phyloP scores from a whole-genome alignment of 345 rosid species.

The Moricandia moricandioides region DNA sequence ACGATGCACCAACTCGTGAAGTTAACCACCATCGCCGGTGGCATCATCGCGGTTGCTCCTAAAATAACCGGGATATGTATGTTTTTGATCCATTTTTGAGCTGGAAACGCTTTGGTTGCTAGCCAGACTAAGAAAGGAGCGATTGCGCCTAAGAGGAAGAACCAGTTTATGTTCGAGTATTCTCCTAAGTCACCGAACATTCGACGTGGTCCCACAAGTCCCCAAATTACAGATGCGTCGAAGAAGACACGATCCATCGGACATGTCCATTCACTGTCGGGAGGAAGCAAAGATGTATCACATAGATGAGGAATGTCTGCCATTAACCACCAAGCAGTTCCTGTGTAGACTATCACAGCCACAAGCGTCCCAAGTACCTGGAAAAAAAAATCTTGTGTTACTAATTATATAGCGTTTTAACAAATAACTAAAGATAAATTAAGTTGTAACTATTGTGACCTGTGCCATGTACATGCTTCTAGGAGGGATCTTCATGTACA shows the following conservation, averaged over 20 bases:
- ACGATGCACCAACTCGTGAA: conserved; percentile 69
- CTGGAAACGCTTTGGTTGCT: conserved; percentile 61
- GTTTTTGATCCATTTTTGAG: conserved; percentile 49
- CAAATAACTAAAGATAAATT: neutral
- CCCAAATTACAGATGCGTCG: conserved; percentile 85
- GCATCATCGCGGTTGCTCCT: conserved; percentile 70
- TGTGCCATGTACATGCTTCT: conserved; percentile 74
- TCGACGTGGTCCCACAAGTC: conserved; percentile 76
- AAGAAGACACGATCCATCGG: conserved; percentile 66
- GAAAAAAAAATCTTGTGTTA: conserved; percentile 1
- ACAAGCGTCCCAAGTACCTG: conserved; percentile 69
- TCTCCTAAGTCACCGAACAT: conserved; percentile 73
- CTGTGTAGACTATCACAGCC: conserved; percentile 49
- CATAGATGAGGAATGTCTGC: conserved; percentile 63
- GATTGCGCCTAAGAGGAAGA: conserved; percentile 61
- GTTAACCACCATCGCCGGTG: conserved; percentile 74
- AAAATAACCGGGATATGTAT: conserved; percentile 69
- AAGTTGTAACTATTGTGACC: neutral
- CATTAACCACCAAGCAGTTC: conserved; percentile 92
- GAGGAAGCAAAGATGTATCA: conserved; percentile 48
- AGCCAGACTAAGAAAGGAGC: conserved; percentile 67
- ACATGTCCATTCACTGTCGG: conserved; percentile 73
- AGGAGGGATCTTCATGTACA: conserved; percentile 93
- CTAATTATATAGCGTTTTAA: neutral
- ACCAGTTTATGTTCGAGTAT: conserved; percentile 62